These are phyloP conservation scores for Huiozyma naganishii DNA, from an alignment of 805 yeast genomes.

Conservation along the genomic window DNA sequence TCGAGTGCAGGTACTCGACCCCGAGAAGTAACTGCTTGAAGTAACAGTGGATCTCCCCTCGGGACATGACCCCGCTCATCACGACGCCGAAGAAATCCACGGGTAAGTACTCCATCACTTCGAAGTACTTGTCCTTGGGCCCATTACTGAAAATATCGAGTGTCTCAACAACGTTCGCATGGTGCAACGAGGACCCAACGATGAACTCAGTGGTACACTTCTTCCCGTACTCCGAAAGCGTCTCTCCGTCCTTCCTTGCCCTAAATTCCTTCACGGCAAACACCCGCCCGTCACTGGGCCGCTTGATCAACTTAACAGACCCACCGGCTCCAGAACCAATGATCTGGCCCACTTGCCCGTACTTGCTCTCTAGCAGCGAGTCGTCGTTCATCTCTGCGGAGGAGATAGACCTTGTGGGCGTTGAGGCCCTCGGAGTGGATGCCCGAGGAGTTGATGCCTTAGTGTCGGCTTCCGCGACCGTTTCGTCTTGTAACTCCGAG, in stretches of 20 bases:
- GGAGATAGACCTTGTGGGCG: background rate
- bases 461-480: too few relatives aligned
- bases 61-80: constrained; percentile 72
- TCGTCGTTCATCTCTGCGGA: constrained; percentile 29
- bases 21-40: constrained; percentile 64
- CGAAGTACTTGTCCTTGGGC: constrained; percentile 58
- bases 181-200: constrained; percentile 70
- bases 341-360: constrained; percentile 62
- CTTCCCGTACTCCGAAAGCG: constrained; percentile 64
- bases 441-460: background rate
- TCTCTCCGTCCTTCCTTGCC: constrained; percentile 55
- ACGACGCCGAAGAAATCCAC: constrained; percentile 77
- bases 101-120: constrained; percentile 81
- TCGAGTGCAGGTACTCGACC: constrained; percentile 58
- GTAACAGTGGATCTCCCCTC: constrained; percentile 74
- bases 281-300: constrained; percentile 55
- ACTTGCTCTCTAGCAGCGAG: constrained; percentile 43
- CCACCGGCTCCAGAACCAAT: constrained; percentile 86
- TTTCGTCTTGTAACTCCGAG: too few relatives aligned
- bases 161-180: constrained; percentile 71
- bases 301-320: constrained; percentile 56
- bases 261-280: constrained; percentile 81
- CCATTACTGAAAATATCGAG: constrained; percentile 48
- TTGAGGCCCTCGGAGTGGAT: background rate
- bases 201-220: constrained; percentile 80